These are phyloP conservation scores for Gleditsia sinensis DNA, from an alignment of 306 rosid species.

Conservation along the genomic window DNA sequence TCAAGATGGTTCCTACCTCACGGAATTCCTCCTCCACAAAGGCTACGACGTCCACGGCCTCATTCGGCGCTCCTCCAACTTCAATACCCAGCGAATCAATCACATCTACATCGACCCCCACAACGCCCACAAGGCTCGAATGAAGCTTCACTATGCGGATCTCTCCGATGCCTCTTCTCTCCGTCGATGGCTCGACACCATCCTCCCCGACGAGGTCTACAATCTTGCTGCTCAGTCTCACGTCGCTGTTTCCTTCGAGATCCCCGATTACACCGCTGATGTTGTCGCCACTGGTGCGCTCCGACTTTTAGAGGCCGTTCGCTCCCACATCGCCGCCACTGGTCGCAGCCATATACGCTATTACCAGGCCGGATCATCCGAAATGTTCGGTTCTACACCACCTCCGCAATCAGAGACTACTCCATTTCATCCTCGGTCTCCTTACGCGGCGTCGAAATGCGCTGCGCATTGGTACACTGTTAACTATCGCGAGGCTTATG, in stretches of 20 bases:
- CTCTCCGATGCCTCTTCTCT: slow-evolving; percentile 98
- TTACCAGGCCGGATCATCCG: slow-evolving; percentile 98
- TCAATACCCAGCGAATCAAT: slow-evolving; percentile 94
- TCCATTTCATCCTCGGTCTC: slow-evolving; percentile 97
- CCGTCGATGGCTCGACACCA: slow-evolving; percentile 94
- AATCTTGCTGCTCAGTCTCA: slow-evolving; percentile 99
- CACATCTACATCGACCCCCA: slow-evolving; percentile 99
- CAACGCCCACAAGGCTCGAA: slow-evolving; percentile 91
- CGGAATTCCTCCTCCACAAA: slow-evolving; percentile 82
- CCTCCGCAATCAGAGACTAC: slow-evolving; percentile 87
- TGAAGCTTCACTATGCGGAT: slow-evolving; percentile 99
- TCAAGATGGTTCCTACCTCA: slow-evolving; percentile 95
- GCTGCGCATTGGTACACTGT: slow-evolving; percentile 99
- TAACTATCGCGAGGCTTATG: slow-evolving; percentile 93
- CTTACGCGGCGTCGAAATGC: slow-evolving; percentile 91
- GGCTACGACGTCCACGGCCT: slow-evolving; percentile 94
- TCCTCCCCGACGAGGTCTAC: slow-evolving; percentile 93
- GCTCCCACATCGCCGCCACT: slow-evolving; percentile 79
- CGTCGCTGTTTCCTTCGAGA: slow-evolving; percentile 97
- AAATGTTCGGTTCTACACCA: slow-evolving; percentile 91
- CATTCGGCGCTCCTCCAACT: slow-evolving; percentile 94
- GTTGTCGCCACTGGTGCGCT: slow-evolving; percentile 96
- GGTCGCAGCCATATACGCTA: slow-evolving; percentile 71
- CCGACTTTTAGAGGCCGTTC: slow-evolving; percentile 90
- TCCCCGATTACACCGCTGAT: slow-evolving; percentile 97